phyloP scores from a whole-genome alignment of 1,284 basidiomycete genomes.

The Pseudozyma sp. region DNA sequence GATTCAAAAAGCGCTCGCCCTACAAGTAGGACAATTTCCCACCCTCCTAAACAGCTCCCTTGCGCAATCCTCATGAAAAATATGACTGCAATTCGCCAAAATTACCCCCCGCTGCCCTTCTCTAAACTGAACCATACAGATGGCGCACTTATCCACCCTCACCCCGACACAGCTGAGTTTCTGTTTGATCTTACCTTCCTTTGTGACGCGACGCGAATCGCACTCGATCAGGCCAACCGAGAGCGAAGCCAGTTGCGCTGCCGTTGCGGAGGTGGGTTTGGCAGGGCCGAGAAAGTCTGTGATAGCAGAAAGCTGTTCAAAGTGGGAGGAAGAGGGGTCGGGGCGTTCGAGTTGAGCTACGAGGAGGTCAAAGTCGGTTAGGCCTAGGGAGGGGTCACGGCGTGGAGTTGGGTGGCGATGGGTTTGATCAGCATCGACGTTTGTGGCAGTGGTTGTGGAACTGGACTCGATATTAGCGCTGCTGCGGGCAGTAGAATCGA shows the following conservation, averaged over 20 bases:
- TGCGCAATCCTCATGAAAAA: conserved; percentile 60
- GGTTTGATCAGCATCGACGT: not conserved
- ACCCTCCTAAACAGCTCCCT: conserved; percentile 29
- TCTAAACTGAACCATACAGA: conserved; percentile 82
- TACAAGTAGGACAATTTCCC: conserved; percentile 52
- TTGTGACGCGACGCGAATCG: conserved; percentile 76
- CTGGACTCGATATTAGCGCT: not conserved
- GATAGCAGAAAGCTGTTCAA: conserved; percentile 73
- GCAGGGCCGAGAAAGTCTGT: conserved; percentile 77
- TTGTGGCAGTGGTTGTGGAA: not conserved
- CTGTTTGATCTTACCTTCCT: conserved; percentile 80
- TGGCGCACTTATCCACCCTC: conserved; percentile 80
- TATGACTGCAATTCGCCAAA: conserved; percentile 77
- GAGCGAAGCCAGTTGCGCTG: conserved; percentile 69
- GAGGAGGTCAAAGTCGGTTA: conserved; percentile 66
- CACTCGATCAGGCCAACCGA: conserved; percentile 77
- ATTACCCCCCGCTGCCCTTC: conserved; percentile 75
- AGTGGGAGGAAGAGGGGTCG: conserved; percentile 30
- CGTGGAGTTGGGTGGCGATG: conserved; percentile 2
- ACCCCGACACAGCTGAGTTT: conserved; percentile 80
- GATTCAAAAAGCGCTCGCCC: conserved; percentile 26
- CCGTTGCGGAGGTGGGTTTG: conserved; percentile 65
- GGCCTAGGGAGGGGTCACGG: conserved; percentile 26
- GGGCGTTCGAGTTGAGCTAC: conserved; percentile 56
- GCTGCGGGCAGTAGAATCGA: not conserved